Evolutionary conservation across 495 filamentous ascomycete genomes (phyloP), one percentile per base, ranked within the genome.

Genomic region (Pseudevernia furfuracea): DNA sequence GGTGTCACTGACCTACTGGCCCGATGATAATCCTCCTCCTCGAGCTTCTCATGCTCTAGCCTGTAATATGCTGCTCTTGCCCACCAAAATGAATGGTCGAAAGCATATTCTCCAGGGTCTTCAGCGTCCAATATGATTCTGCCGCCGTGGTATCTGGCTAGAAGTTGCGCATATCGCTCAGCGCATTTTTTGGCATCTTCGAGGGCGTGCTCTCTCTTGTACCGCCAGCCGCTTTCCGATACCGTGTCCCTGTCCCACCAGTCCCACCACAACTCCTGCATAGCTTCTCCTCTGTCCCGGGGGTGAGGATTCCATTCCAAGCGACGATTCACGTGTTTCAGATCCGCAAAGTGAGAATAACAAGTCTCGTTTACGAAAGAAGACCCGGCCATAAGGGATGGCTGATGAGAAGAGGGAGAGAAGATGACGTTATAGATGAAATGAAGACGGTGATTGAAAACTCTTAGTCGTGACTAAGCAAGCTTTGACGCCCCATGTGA

Each of bases 11-110:
- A 49, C 11, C 46, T 23, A 49, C n/a, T 49, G n/a, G n/a, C 46
- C 46, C 46, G 46, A 25, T 49, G n/a, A 49, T 49, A 49, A 49
- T 49, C n/a, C n/a, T 49, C n/a, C 23, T 49, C n/a, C 46, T 49
- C 8, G 46, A 49, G 46, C 46, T 25, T 49, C n/a, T 49, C n/a
- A 25, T 49, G n/a, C 46, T 49, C 46, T 14, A 49, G 14, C 5
- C 46, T 49, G n/a, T 49, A 49, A 25, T 49, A 49, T 49, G 10
- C 46, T 49, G n/a, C 46, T 49, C n/a, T 49, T 1, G 46, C 21
- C n/a, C 10, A 25, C 46, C n/a, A 49, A 49, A 49, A 49, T 25
- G 10, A 23, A 49, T 23, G n/a, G 11, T 28, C n/a, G n/a, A 23
- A 49, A 10, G n/a, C n/a, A 49, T 49, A 14, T 25, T 49, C 46